A percentile compares a stretch with the other conserved stretches of the same genome.
Conservation (phyloP, 2,329 filamentous ascomycete species). For the Pseudophaeomoniella oleicola region DNA sequence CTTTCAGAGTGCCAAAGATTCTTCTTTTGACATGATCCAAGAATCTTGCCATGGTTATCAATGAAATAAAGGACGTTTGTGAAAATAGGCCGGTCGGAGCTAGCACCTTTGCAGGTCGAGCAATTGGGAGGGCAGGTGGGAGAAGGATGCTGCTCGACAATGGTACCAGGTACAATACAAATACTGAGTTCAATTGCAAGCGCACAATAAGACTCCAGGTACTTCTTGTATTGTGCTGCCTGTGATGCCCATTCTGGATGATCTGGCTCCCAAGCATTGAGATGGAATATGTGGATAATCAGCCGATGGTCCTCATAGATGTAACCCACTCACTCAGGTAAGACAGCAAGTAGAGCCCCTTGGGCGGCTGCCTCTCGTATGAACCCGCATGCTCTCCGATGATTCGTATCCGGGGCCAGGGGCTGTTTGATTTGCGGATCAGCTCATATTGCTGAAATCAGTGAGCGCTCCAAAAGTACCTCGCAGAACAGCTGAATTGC, state of each 20-base stretch:
- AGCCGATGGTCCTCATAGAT: not conserved
- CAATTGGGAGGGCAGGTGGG: not conserved
- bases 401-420: slow-evolving; percentile 32
- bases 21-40: slow-evolving; percentile 46
- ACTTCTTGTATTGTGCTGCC: slow-evolving; percentile 34
- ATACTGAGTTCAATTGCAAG: slow-evolving; percentile 45
- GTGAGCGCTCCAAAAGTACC: slow-evolving; percentile 9
- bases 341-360: slow-evolving; percentile 41
- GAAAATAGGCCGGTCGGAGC: slow-evolving; percentile 15
- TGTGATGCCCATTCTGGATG: slow-evolving; percentile 33
- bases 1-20: slow-evolving; percentile 63
- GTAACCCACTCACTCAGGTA: slow-evolving; percentile 30
- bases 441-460: slow-evolving; percentile 36
- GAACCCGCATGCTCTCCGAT: slow-evolving; percentile 40
- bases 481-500: slow-evolving; percentile 24
- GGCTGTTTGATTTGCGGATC: slow-evolving; percentile 14
- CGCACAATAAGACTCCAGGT: slow-evolving; percentile 36
- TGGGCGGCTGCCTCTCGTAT: slow-evolving; percentile 34
- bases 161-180: slow-evolving; percentile 62
- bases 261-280: slow-evolving; percentile 40
- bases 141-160: slow-evolving; percentile 42
- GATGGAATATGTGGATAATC: slow-evolving; percentile 31
- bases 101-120: slow-evolving; percentile 17
- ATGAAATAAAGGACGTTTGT: slow-evolving; percentile 48
- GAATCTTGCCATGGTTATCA: slow-evolving; percentile 32